Conservation (phyloP, 441 rosid species). For the Populus hybrid region DNA sequence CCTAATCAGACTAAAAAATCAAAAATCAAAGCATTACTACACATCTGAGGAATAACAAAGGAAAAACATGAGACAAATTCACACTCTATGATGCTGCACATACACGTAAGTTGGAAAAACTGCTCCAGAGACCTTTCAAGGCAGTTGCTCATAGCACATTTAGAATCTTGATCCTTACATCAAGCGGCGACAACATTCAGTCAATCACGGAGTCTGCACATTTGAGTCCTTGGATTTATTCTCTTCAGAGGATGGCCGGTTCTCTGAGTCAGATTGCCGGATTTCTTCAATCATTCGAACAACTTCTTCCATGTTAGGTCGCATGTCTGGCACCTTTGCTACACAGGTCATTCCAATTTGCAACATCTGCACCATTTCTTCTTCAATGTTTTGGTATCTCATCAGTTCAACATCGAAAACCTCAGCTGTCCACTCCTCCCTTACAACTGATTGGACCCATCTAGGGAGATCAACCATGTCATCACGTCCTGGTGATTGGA, state of each 20-base stretch:
- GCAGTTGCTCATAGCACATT: background rate
- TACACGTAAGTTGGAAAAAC: background rate
- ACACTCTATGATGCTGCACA: conserved; percentile 15
- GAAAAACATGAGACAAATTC: conserved; percentile 20
- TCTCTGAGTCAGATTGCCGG: conserved; percentile 40
- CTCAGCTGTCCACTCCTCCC: conserved; percentile 98
- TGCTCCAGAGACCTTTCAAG: conserved; percentile 4
- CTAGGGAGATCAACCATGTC: conserved; percentile 80
- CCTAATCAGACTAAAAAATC: background rate
- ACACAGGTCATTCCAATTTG: conserved; percentile 94
- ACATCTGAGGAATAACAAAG: conserved; percentile 2
- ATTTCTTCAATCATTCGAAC: conserved; percentile 70
- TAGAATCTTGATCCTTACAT: conserved; percentile 9
- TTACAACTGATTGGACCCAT: conserved; percentile 91
- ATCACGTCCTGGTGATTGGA: conserved; percentile 65
- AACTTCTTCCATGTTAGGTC: conserved; percentile 77
- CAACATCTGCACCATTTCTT: conserved; percentile 97
- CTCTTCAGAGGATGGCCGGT: conserved; percentile 58
- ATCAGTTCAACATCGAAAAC: conserved; percentile 81
- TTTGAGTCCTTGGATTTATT: conserved; percentile 74
- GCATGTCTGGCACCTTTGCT: conserved; percentile 63
- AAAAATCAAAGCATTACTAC: conserved; percentile 1
- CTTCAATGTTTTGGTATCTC: conserved; percentile 78
- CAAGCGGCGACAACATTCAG: conserved; percentile 13
- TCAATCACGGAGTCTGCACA: conserved; percentile 60